These are phyloP conservation scores for Mucuna pruriens DNA, from an alignment of 306 rosid genomes.

Conservation along the genomic window DNA sequence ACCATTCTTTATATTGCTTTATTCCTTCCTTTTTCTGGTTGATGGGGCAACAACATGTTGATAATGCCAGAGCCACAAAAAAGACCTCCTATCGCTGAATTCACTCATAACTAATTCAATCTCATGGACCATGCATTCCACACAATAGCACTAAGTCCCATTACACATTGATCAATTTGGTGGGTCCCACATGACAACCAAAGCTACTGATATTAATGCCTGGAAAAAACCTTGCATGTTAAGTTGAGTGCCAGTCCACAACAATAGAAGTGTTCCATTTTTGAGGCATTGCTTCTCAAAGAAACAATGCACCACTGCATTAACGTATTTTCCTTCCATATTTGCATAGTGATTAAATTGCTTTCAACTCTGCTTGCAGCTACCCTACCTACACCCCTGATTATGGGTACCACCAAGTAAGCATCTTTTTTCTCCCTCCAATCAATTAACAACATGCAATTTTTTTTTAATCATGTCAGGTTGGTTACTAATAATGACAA, in stretches of 20 bases:
- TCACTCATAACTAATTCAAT: constrained; percentile 34
- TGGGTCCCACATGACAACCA: constrained; percentile 45
- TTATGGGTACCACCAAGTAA: constrained; percentile 85
- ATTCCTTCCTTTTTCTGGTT: constrained; percentile 30
- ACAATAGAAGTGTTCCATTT: constrained; percentile 37
- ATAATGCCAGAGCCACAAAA: constrained; percentile 25
- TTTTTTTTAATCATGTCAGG: neutral
- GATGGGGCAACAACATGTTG: constrained; percentile 24
- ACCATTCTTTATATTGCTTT: constrained; percentile 5
- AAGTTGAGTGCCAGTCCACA: constrained; percentile 31
- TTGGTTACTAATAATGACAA: neutral
- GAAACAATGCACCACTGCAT: constrained; percentile 10
- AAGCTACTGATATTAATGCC: constrained; percentile 30
- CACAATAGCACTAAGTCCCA: constrained; percentile 28
- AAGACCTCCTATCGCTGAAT: neutral
- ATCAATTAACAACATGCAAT: neutral
- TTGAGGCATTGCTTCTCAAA: constrained; percentile 40
- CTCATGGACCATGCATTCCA: constrained; percentile 19
- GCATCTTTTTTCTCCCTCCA: constrained; percentile 34
- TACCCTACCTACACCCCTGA: constrained; percentile 71
- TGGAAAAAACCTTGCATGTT: constrained; percentile 24
- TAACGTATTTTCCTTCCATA: neutral
- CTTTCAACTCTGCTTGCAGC: constrained; percentile 53
- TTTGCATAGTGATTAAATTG: constrained; percentile 36
- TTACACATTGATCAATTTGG: constrained; percentile 23